Base-by-base conservation (phyloP, 306 rosid genomes). In the Vicia villosa region DNA sequence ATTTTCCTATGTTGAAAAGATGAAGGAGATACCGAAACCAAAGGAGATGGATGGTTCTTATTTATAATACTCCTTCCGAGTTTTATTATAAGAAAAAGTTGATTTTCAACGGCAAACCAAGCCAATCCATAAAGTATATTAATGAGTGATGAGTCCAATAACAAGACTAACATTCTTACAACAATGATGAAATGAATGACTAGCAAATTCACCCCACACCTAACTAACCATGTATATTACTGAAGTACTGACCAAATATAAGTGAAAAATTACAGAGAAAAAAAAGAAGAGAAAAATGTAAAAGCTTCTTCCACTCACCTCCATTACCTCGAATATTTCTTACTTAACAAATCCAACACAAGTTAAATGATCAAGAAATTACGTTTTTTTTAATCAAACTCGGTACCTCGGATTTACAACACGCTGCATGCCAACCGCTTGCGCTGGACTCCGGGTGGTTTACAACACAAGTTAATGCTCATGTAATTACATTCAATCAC, bases 121-220 rank as follows among this genome's bases (percentile, higher is more conserved):
- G 70, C 82, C 76, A 75, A 82, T 69, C 80, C 84, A 79, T 72
- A 63, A 73, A 72, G 81, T 55, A 72, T 45, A 75, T 36, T 51
- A 74, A 68, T 72, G 69, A 22, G 24, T 22, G 24, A 22, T 22
- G 24, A 70, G 69, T 79, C 60, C 74, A 60, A 66, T 73, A 68
- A 79, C 79, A 59, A 81, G 14, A 73, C 72, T 12, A 71, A n/a
- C n/a, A n/a, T n/a, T n/a, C n/a, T 22, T 22, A 46, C 80, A 80
- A 56, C 80, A 79, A 38, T n/a, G 70, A 79, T 69, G 68, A 74
- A 66, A 68, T 57, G 46, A 80, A 82, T 43, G 68, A 82, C 69
- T 17, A 77, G 81, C 67, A 81, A 82, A 80, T 72, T 59, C 79
- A 79, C 66, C 79, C 77, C n/a, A 75, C 56, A 77, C 66, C 83